These are phyloP conservation scores for Stentor coeruleus DNA, from an alignment of 73 alveolate genomes.

Conservation along the genomic window DNA sequence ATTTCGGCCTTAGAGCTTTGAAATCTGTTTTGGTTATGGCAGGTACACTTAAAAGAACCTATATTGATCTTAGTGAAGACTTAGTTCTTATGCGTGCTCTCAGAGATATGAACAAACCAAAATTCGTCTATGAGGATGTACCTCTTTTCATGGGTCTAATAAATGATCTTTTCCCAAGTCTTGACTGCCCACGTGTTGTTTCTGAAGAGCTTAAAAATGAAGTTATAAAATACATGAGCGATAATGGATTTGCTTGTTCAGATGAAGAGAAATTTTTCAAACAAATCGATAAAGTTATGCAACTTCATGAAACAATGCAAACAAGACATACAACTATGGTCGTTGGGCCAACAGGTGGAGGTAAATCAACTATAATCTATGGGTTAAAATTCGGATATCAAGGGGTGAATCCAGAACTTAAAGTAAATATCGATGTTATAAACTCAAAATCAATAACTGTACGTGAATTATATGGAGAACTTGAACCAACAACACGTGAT, in stretches of 20 bases:
- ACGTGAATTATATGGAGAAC: conserved; percentile 54
- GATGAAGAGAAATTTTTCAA: conserved; percentile 40
- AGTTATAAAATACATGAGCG: conserved; percentile 76
- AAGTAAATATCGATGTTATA: conserved; percentile 51
- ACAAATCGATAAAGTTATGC: conserved; percentile 94
- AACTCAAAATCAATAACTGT: conserved; percentile 89
- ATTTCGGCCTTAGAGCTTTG: conserved; percentile 84
- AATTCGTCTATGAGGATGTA: conserved; percentile 98
- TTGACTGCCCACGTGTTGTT: conserved; percentile 86
- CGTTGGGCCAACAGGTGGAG: conserved; percentile 99
- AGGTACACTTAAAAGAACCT: conserved; percentile 94
- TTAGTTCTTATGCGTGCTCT: conserved; percentile 98
- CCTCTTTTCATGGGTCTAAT: conserved; percentile 93
- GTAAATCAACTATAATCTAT: conserved; percentile 92
- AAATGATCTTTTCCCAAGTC: conserved; percentile 99
- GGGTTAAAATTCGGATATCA: conserved; percentile 67
- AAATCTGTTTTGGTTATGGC: conserved; percentile 98
- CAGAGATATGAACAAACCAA: conserved; percentile 99
- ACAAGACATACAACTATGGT: conserved; percentile 92
- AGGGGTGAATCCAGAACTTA: conserved; percentile 54
- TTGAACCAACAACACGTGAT: conserved; percentile 86
- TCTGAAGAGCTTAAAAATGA: conserved; percentile 83
- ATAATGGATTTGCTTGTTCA: conserved; percentile 44
- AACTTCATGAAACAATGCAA: conserved; percentile 98
- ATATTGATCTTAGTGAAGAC: conserved; percentile 94